Percentiles rank a stretch among this genome's conserved stretches.
Evolutionary conservation across 192 early-diverging fungal genomes (phyloP).

Genomic region (Mycoemilia scoparia): DNA sequence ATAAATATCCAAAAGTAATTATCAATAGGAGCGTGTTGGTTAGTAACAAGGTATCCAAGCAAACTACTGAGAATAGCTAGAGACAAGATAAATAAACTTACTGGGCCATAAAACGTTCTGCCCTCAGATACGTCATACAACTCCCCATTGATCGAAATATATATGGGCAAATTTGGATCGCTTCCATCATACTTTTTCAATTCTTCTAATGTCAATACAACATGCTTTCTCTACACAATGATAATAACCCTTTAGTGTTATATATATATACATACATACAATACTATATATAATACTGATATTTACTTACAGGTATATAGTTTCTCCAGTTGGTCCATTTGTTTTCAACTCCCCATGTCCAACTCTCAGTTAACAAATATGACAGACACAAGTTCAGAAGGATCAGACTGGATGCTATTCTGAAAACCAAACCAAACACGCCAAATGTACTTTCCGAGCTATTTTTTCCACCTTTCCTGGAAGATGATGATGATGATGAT

Average conservation of each 20-base stretch:
- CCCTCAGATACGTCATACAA: conserved; percentile 85
- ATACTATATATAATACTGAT: too few species aligned
- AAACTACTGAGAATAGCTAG: neutral
- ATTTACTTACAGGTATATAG: conserved; percentile 55
- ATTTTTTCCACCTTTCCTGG: too few species aligned
- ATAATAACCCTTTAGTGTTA: too few species aligned
- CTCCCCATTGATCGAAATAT: conserved; percentile 77
- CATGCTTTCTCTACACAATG: conserved; percentile 41
- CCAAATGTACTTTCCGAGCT: too few species aligned
- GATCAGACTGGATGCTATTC: too few species aligned
- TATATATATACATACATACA: too few species aligned
- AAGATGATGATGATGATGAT: too few species aligned
- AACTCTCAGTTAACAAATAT: conserved; percentile 55
- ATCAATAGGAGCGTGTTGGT: neutral
- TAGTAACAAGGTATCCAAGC: conserved; percentile 1
- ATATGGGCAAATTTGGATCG: conserved; percentile 62
- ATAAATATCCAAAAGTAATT: conserved; percentile 1
- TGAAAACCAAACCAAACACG: too few species aligned
- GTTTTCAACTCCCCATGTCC: conserved; percentile 52
- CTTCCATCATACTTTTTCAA: conserved; percentile 69
- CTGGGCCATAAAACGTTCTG: conserved; percentile 58
- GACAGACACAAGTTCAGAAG: conserved; percentile 30
- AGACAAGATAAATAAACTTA: conserved; percentile 8
- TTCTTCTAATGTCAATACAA: conserved; percentile 56
- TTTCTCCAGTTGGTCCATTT: conserved; percentile 52